Conservation (phyloP, 805 yeast genomes). For the Grigorovia yakushimaensis region DNA sequence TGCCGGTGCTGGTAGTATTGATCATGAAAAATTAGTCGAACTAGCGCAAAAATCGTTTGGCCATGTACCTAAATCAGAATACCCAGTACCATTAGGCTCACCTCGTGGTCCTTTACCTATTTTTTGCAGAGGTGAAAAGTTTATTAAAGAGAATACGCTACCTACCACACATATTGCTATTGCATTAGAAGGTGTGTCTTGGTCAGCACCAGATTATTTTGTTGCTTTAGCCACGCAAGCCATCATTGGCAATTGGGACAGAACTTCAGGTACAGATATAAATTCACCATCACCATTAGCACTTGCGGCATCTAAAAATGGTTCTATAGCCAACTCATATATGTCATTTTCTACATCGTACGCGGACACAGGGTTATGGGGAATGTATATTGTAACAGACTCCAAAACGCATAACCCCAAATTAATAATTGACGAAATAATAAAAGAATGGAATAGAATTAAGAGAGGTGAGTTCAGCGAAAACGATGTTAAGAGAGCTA, state of each 20-base stretch:
- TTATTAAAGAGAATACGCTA: conserved; percentile 69
- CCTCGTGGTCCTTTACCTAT: conserved; percentile 57
- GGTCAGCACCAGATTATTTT: conserved; percentile 94
- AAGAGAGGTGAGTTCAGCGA: conserved; percentile 67
- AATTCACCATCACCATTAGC: conserved; percentile 83
- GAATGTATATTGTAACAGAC: conserved; percentile 84
- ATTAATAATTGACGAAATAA: conserved; percentile 60
- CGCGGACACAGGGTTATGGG: conserved; percentile 97
- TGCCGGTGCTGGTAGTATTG: conserved; percentile 93
- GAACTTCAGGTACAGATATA: conserved; percentile 76
- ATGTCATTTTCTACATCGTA: conserved; percentile 96
- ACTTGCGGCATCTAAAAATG: conserved; percentile 41
- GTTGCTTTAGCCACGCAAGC: conserved; percentile 95
- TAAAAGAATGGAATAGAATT: conserved; percentile 83
- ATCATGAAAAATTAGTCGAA: conserved; percentile 72
- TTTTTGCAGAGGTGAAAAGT: conserved; percentile 79
- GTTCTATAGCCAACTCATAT: conserved; percentile 75
- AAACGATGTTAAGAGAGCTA: conserved; percentile 87
- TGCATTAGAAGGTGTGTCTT: conserved; percentile 95
- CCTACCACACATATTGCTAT: conserved; percentile 88
- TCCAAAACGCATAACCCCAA: conserved; percentile 53
- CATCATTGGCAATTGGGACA: conserved; percentile 94
- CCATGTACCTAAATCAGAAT: conserved; percentile 42
- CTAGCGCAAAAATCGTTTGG: conserved; percentile 73
- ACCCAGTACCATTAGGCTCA: conserved; percentile 61